Evolutionary conservation across 169 alveolate genomes (phyloP).

Genomic region (Plasmodium vivax): DNA sequence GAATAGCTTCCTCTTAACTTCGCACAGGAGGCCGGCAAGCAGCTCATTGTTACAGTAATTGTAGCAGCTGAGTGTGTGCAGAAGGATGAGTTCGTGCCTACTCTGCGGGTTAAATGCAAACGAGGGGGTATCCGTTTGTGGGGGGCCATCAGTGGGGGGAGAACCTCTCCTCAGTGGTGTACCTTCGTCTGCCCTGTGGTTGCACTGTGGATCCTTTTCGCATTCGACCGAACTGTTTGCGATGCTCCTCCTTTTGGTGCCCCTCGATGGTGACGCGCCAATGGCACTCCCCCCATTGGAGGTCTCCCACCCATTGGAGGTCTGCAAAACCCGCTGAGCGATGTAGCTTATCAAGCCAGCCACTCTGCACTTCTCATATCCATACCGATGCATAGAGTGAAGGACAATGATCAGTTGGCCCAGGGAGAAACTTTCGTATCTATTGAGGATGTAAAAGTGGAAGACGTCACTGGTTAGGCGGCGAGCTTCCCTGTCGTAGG

Average conservation of each 20-base stretch:
- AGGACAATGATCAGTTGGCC: conserved; percentile 13
- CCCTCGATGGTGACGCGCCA: background rate
- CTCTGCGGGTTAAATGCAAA: background rate
- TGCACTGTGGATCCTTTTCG: background rate
- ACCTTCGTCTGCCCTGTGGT: background rate
- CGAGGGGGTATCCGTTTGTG: background rate
- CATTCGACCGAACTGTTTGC: background rate
- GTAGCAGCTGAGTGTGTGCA: conserved; percentile 32
- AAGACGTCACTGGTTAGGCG: conserved; percentile 19
- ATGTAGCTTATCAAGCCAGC: conserved; percentile 1
- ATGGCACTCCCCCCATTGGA: background rate
- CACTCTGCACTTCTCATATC: conserved; percentile 6
- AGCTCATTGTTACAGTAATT: conserved; percentile 23
- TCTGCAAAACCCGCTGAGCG: background rate
- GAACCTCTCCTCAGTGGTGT: background rate
- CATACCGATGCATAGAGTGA: conserved; percentile 19
- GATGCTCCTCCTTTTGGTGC: background rate
- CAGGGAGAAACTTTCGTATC: background rate
- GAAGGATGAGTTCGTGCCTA: conserved; percentile 20
- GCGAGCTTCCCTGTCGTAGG: background rate
- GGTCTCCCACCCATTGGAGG: background rate
- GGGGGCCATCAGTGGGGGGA: background rate
- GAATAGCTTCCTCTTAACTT: conserved; percentile 4
- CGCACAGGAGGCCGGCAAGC: background rate
- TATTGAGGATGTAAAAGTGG: conserved; percentile 5